These are phyloP conservation scores for Russula ochroleuca DNA, from an alignment of 768 basidiomycete genomes.

Conservation along the genomic window DNA sequence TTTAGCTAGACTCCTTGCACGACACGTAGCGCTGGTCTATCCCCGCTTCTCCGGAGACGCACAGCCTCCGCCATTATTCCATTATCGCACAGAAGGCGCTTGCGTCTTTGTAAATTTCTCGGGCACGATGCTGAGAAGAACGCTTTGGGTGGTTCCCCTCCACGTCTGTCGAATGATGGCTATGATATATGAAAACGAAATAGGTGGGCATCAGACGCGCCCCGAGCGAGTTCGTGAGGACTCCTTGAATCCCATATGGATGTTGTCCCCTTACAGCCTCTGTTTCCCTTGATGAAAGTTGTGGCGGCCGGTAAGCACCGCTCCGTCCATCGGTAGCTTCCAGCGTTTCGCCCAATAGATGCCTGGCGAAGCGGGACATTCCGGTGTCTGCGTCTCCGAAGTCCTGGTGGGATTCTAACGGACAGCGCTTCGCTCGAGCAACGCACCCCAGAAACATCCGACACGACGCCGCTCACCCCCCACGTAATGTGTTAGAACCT, in stretches of 20 bases:
- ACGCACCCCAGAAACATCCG: neutral
- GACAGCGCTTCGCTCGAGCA: conserved; percentile 4
- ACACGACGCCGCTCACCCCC: neutral
- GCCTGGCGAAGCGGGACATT: neutral
- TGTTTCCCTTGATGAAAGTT: neutral
- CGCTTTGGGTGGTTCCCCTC: neutral
- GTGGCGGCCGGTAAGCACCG: neutral
- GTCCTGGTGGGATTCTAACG: neutral
- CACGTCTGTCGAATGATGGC: neutral
- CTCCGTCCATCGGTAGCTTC: neutral
- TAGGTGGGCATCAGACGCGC: neutral
- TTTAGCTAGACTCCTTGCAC: neutral
- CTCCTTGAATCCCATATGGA: too few species aligned
- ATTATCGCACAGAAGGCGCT: neutral
- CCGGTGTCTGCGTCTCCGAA: neutral
- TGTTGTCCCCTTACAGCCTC: neutral
- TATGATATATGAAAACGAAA: neutral
- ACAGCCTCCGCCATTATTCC: neutral
- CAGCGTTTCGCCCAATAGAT: neutral
- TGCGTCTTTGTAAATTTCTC: neutral
- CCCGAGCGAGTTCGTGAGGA: too few species aligned
- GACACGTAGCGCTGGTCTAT: neutral
- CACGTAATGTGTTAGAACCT: neutral
- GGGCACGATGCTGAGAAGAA: neutral
- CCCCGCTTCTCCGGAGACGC: neutral